Conservation (phyloP, 495 filamentous ascomycete genomes). For the Rhizodiscina lignyota region DNA sequence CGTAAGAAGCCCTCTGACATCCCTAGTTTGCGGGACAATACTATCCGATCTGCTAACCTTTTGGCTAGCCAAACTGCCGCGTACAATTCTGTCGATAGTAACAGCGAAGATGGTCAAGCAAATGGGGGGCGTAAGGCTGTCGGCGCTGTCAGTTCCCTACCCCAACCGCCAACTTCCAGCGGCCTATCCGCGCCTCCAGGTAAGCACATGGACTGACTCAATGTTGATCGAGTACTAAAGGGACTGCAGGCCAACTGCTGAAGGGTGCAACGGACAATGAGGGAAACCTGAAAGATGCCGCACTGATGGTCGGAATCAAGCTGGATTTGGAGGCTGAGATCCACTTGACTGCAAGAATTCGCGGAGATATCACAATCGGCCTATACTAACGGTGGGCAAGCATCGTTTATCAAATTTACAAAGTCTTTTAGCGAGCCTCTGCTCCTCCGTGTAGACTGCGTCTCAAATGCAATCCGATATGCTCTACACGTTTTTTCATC, state of each 20-base stretch:
- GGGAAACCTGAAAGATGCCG: conserved; percentile 26
- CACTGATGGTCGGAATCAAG: conserved; percentile 29
- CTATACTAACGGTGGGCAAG: no score
- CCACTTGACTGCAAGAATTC: conserved; percentile 27
- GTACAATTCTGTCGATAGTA: no score
- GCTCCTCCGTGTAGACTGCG: no score
- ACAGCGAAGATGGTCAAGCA: conserved; percentile 14
- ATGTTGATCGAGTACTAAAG: neutral
- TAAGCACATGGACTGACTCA: conserved; percentile 4
- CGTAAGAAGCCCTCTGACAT: no score
- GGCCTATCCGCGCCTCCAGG: conserved; percentile 25
- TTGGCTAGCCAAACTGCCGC: no score
- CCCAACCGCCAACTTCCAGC: conserved; percentile 21
- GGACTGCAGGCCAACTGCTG: conserved; percentile 17
- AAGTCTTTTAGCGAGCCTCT: no score
- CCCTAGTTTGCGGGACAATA: no score
- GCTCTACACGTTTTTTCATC: no score
- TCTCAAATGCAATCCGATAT: no score
- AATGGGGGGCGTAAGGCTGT: conserved; percentile 8
- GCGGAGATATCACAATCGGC: conserved; percentile 25
- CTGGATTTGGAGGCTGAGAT: conserved; percentile 30
- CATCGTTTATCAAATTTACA: no score
- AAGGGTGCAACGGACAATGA: conserved; percentile 26
- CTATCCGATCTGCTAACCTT: no score
- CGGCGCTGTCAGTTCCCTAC: conserved; percentile 14